Conservation (phyloP, 139 green algal species). For the Microglena sp. region DNA sequence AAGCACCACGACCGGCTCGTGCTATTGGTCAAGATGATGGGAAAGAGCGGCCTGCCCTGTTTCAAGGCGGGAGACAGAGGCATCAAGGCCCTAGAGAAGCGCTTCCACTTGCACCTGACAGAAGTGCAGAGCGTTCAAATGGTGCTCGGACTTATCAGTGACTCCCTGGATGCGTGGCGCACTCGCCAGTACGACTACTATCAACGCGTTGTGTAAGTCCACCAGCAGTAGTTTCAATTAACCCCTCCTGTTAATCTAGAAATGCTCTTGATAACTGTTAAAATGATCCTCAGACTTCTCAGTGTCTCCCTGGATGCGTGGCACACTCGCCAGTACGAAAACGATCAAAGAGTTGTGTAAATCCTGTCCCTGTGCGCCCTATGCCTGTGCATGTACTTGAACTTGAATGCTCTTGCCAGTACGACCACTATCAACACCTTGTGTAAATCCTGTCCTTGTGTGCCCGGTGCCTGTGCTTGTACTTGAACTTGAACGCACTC, state of each 20-base stretch:
- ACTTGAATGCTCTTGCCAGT: too few species aligned
- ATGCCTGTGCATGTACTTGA: too few species aligned
- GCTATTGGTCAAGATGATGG: conserved; percentile 82
- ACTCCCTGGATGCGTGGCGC: conserved; percentile 88
- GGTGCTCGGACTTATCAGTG: conserved; percentile 80
- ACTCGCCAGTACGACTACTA: conserved; percentile 95
- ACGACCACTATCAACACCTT: too few species aligned
- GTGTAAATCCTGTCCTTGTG: too few species aligned
- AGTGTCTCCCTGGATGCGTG: conserved; percentile 82
- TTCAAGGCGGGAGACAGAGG: conserved; percentile 60
- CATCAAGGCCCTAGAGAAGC: conserved; percentile 72
- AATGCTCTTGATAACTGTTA: too few species aligned
- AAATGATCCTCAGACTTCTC: conserved; percentile 84
- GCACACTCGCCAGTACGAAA: conserved; percentile 96
- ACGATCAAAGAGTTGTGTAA: conserved; percentile 51
- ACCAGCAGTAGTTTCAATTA: too few species aligned
- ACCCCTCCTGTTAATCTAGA: too few species aligned
- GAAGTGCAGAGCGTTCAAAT: conserved; percentile 49
- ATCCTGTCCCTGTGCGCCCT: too few species aligned
- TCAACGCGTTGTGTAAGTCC: conserved; percentile 41
- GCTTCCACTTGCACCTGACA: conserved; percentile 49
- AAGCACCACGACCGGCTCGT: conserved; percentile 87
- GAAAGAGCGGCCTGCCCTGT: conserved; percentile 74
- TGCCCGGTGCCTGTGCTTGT: too few species aligned
- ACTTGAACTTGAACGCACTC: too few species aligned